phyloP scores from a whole-genome alignment of 805 yeast species.

The Candida ascalaphidarum region DNA sequence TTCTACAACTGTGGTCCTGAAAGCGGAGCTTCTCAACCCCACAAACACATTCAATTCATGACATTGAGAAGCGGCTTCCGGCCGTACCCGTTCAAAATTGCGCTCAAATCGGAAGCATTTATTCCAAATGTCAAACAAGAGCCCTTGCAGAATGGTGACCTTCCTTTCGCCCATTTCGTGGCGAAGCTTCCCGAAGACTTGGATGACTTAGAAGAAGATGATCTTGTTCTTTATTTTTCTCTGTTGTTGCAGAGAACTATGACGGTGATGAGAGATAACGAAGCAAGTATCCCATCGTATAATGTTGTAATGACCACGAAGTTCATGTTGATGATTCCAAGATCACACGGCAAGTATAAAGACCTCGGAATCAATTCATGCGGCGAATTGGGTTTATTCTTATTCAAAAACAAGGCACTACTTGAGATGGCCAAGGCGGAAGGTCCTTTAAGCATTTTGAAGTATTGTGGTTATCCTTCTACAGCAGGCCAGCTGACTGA shows the following conservation, averaged over 20 bases:
- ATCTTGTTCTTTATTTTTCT: slow-evolving; percentile 60
- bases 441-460: slow-evolving; percentile 46
- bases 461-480: slow-evolving; percentile 59
- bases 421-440: slow-evolving; percentile 37
- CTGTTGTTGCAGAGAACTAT: slow-evolving; percentile 64
- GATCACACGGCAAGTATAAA: slow-evolving; percentile 48
- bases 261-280: slow-evolving; percentile 52
- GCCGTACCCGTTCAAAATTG: slow-evolving; percentile 46
- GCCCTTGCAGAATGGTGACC: slow-evolving; percentile 52
- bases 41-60: slow-evolving; percentile 86
- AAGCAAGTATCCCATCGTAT: slow-evolving; percentile 48
- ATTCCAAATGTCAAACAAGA: slow-evolving; percentile 45
- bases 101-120: slow-evolving; percentile 38
- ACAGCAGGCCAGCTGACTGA: slow-evolving; percentile 48
- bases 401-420: slow-evolving; percentile 61
- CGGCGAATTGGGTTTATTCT: slow-evolving; percentile 70
- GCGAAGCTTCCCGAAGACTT: slow-evolving; percentile 44
- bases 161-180: slow-evolving; percentile 77
- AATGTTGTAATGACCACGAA: slow-evolving; percentile 74
- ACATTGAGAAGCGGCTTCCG: slow-evolving; percentile 52
- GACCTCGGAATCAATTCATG: slow-evolving; percentile 68
- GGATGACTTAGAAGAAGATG: slow-evolving; percentile 39
- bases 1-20: slow-evolving; percentile 84
- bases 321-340: slow-evolving; percentile 85
- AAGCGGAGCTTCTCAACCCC: slow-evolving; percentile 93